These are phyloP conservation scores for Starmerella powellii DNA, from an alignment of 805 yeast species.

Conservation along the genomic window DNA sequence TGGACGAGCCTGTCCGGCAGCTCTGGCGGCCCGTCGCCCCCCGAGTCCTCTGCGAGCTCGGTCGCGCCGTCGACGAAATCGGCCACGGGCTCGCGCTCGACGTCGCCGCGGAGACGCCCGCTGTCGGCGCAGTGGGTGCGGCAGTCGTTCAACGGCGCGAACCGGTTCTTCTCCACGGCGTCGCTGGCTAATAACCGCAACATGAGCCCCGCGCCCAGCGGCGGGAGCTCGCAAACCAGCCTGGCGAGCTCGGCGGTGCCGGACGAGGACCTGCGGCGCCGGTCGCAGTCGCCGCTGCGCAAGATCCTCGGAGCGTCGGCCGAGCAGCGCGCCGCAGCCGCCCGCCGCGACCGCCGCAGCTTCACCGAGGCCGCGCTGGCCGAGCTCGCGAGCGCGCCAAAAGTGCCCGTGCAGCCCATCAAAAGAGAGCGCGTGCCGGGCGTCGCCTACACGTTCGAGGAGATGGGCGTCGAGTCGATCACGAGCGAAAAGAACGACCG, in stretches of 20 bases:
- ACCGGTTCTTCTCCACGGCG: conserved; percentile 12
- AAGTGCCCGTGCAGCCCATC: conserved; percentile 20
- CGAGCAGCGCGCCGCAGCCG: conserved; percentile 16
- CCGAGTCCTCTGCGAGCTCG: background rate
- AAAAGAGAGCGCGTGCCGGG: conserved; percentile 19
- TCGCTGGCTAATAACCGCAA: conserved; percentile 1
- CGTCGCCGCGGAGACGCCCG: conserved; percentile 11
- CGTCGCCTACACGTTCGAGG: conserved; percentile 24
- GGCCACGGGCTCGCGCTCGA: background rate
- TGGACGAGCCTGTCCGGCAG: too few species aligned
- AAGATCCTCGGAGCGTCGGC: conserved; percentile 17
- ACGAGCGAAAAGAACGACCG: conserved; percentile 18
- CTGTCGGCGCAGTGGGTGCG: conserved; percentile 14
- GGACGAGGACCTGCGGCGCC: background rate
- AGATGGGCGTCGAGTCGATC: conserved; percentile 23
- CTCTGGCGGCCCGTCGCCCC: background rate
- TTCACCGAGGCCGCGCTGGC: conserved; percentile 19
- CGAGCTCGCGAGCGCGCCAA: conserved; percentile 13
- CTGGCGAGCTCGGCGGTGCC: background rate
- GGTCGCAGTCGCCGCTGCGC: conserved; percentile 19
- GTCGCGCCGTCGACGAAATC: background rate
- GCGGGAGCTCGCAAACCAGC: too few species aligned
- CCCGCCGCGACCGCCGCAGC: conserved; percentile 16
- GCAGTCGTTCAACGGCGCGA: conserved; percentile 9
- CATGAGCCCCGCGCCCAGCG: background rate